Conservation (phyloP, 331 rosid species). For the Cydonia oblonga region DNA sequence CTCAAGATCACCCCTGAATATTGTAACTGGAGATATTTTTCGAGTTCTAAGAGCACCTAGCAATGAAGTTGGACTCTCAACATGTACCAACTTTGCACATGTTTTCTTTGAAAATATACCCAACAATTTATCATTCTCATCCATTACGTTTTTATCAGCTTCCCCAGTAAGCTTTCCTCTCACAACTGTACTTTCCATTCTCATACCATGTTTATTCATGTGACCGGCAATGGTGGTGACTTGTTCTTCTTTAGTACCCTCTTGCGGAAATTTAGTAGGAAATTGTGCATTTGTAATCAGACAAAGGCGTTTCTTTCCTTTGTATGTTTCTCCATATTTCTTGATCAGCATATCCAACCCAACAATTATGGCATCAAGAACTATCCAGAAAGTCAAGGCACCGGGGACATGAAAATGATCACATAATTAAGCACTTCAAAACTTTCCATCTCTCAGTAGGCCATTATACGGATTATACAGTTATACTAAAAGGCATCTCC, state of each 20-base stretch:
- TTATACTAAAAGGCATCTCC: neutral
- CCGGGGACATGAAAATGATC: conserved; percentile 6
- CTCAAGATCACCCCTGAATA: conserved; percentile 83
- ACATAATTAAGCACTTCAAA: conserved; percentile 2
- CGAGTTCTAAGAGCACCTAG: conserved; percentile 74
- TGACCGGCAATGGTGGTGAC: conserved; percentile 62
- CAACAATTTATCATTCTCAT: conserved; percentile 64
- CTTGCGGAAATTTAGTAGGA: conserved; percentile 56
- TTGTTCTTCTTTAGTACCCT: conserved; percentile 84
- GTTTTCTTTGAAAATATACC: conserved; percentile 63
- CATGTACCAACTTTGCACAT: conserved; percentile 50
- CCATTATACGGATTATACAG: neutral
- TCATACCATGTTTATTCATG: conserved; percentile 64
- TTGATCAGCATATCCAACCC: conserved; percentile 92
- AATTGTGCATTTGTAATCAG: conserved; percentile 69
- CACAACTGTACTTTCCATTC: conserved; percentile 66
- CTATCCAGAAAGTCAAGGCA: conserved; percentile 64
- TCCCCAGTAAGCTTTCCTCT: conserved; percentile 45
- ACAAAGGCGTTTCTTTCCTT: conserved; percentile 74
- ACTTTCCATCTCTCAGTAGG: neutral
- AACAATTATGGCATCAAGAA: conserved; percentile 86
- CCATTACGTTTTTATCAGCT: conserved; percentile 36
- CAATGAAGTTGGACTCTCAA: conserved; percentile 59
- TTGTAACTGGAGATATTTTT: conserved; percentile 54
- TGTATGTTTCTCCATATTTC: conserved; percentile 57